phyloP scores from a whole-genome alignment of 495 filamentous ascomycete species.

The Daldinia caldariorum region DNA sequence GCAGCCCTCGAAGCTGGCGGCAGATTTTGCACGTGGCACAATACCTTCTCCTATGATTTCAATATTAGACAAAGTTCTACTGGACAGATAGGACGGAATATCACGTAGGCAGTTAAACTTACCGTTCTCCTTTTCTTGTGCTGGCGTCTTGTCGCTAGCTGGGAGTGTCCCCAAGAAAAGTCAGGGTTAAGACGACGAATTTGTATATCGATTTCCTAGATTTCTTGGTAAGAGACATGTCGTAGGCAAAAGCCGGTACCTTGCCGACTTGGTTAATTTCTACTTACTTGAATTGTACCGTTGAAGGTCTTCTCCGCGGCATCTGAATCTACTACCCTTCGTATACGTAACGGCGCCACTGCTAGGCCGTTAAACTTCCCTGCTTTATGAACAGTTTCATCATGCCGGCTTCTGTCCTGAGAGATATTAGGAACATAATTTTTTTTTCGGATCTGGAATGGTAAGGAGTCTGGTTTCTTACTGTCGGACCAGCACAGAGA shows the following conservation, averaged over 20 bases:
- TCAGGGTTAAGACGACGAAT: conserved; percentile 15
- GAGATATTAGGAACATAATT: neutral
- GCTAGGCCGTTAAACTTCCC: conserved; percentile 1
- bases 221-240: neutral
- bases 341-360: neutral
- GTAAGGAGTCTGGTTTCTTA: neutral
- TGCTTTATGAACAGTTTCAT: neutral
- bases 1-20: conserved; percentile 2
- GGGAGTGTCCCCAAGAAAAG: conserved; percentile 18
- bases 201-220: conserved; percentile 21
- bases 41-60: conserved; percentile 14
- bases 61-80: neutral
- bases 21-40: conserved; percentile 21
- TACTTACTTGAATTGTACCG: conserved; percentile 9
- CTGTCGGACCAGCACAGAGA: neutral
- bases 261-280: neutral
- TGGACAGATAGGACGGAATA: neutral
- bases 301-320: conserved; percentile 3
- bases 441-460: neutral
- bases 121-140: conserved; percentile 5
- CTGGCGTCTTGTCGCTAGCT: neutral
- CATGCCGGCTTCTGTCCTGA: neutral
- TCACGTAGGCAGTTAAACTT: neutral
- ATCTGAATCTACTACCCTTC: neutral
- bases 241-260: neutral